phyloP scores from a whole-genome alignment of 108 stramenopile species.

The Bacterosira constricta region DNA sequence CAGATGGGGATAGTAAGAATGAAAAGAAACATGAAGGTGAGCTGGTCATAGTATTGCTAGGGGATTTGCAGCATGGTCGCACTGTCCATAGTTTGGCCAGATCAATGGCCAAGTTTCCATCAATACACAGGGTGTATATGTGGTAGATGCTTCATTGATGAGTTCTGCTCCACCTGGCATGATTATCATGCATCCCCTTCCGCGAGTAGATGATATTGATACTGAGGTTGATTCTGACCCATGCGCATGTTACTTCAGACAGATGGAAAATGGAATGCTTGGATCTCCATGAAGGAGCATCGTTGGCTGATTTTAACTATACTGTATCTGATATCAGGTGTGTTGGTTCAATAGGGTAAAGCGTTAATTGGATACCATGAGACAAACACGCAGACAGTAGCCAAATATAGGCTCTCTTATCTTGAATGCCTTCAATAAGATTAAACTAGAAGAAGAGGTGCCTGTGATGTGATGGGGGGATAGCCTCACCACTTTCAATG shows the following conservation, averaged over 20 bases:
- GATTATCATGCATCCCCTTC: constrained; percentile 95
- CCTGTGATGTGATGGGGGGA: too few species aligned
- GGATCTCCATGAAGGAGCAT: too few species aligned
- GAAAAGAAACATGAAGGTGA: constrained; percentile 28
- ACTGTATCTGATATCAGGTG: too few species aligned
- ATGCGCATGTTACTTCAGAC: constrained; percentile 96
- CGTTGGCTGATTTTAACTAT: too few species aligned
- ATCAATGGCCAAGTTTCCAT: constrained; percentile 67
- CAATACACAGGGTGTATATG: constrained; percentile 66
- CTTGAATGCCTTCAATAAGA: too few species aligned
- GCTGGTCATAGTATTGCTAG: constrained; percentile 77
- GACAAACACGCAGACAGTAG: too few species aligned
- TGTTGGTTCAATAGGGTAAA: too few species aligned
- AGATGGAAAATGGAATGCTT: constrained; percentile 99
- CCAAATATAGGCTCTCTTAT: too few species aligned
- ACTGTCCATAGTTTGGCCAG: constrained; percentile 95
- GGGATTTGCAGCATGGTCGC: constrained; percentile 96
- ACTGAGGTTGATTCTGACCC: constrained; percentile 94
- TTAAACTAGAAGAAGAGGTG: too few species aligned
- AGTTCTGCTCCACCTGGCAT: constrained; percentile 58
- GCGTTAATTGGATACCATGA: too few species aligned
- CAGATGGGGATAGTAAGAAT: not conserved
- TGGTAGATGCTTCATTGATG: constrained; percentile 84
- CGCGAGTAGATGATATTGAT: constrained; percentile 91
- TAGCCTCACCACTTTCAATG: too few species aligned